Base-by-base conservation (phyloP, 345 rosid species). In the Linum tenue region DNA sequence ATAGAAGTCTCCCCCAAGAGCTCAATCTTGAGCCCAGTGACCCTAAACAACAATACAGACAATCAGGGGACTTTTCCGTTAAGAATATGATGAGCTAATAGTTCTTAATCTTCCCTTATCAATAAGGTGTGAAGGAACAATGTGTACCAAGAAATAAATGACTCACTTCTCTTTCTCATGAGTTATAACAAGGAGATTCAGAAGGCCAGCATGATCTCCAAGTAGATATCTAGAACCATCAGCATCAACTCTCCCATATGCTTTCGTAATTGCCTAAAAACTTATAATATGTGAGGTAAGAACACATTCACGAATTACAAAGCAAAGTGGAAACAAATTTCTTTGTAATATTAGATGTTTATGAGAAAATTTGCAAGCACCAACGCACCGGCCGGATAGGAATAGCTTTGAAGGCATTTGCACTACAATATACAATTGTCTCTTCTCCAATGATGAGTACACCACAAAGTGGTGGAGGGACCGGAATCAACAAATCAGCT, bases 401-500 rank as follows among this genome's bases (percentile, higher is more conserved):
- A 63, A 88, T 85, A 55, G 90, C 94, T 80, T 84, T 88, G 68
- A 88, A 83, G 63, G 90, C 82, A 84, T 77, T 89, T 62, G 96
- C 96, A 76, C 94, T 90, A 74, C 92, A 89, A 60, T 95, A 91
- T 39, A 87, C 91, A 78, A 92, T 85, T 41, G 94, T 92, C 78
- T 92, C 94, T 80, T 86, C 97, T 55, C 96, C 97, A 71, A 95
- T 84, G 66, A 95, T 95, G 59, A 95, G 92, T 44, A 95, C 94
- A n/a, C 97, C 97, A 63, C 97, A 91, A n/a, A 91, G 82, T 63
- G 97, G 99, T 39, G 91, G 90, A 36, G 99, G 97, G 51, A 95
- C 95, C 22, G 95, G 99, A 74, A 95, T 95, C 51, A 95, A 83
- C 62, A 91, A 75, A 79, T 86, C 87, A 68, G 97, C 97, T 39